Conservation (phyloP, 2,329 filamentous ascomycete species). For the Pseudogymnoascus verrucosus region DNA sequence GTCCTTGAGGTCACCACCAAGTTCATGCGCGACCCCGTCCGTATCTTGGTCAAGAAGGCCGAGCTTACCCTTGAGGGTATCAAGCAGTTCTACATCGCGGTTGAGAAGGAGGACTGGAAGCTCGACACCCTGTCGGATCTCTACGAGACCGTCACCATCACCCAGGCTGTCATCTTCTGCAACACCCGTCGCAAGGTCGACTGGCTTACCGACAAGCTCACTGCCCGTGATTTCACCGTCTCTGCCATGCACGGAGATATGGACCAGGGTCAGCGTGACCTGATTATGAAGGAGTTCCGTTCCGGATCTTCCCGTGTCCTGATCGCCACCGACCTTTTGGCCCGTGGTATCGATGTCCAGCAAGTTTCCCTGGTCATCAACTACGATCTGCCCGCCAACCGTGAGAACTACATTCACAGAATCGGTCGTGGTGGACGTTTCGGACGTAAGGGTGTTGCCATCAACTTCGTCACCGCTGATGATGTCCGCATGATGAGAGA, state of each 20-base stretch:
- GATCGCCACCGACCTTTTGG: conserved; percentile 94
- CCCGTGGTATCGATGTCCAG: conserved; percentile 99
- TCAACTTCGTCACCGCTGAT: conserved; percentile 99
- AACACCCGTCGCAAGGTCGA: conserved; percentile 99
- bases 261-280: conserved; percentile 94
- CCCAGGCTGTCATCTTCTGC: conserved; percentile 99
- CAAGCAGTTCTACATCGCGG: conserved; percentile 99
- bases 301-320: conserved; percentile 97
- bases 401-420: conserved; percentile 99
- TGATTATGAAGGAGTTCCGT: conserved; percentile 99
- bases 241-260: conserved; percentile 99
- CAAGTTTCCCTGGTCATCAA: conserved; percentile 99
- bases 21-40: conserved; percentile 99
- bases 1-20: conserved; percentile 99
- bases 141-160: conserved; percentile 99
- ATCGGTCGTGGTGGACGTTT: conserved; percentile 99
- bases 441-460: conserved; percentile 99
- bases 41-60: conserved; percentile 99
- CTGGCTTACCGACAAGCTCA: conserved; percentile 99
- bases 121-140: conserved; percentile 97
- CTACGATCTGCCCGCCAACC: conserved; percentile 97
- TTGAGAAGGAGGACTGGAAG: conserved; percentile 99
- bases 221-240: conserved; percentile 96
- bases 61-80: conserved; percentile 99
- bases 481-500: conserved; percentile 99